phyloP scores from a whole-genome alignment of 2,329 filamentous ascomycete species.

The Alternaria gaisen region DNA sequence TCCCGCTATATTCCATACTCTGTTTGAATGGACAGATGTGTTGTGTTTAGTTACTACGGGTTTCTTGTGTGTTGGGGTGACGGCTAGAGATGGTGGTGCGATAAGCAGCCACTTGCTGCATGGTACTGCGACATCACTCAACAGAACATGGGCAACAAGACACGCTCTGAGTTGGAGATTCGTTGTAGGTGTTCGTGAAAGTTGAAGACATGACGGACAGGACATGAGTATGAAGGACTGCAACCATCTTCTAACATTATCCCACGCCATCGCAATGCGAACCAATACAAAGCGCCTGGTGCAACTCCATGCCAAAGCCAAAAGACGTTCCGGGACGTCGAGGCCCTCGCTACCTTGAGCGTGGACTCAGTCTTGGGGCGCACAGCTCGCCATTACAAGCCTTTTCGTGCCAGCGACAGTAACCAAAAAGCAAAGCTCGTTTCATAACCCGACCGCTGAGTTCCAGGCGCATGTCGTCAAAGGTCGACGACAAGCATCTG shows the following conservation, averaged over 20 bases:
- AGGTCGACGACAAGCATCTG: not conserved
- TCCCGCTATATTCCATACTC: not conserved
- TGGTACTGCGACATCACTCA: not conserved
- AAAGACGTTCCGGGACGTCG: not conserved
- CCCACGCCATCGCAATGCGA: conserved; percentile 20
- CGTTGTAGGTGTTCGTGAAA: not conserved
- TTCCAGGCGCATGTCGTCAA: not conserved
- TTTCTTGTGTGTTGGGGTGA: not conserved
- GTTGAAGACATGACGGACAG: not conserved
- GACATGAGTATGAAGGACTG: not conserved
- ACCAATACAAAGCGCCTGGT: conserved; percentile 4
- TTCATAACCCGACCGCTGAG: not conserved
- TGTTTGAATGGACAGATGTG: not conserved
- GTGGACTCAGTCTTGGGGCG: not conserved
- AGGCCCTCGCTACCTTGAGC: not conserved
- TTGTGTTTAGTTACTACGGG: not conserved
- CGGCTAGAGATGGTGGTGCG: not conserved
- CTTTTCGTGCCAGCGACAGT: not conserved
- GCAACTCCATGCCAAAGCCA: conserved; percentile 13
- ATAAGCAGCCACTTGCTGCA: conserved; percentile 2
- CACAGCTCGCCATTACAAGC: not conserved
- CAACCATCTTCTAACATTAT: not conserved
- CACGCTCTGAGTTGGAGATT: not conserved
- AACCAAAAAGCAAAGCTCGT: not conserved
- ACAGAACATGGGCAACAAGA: not conserved